Conservation (phyloP, 805 yeast species). For the Candida orba region DNA sequence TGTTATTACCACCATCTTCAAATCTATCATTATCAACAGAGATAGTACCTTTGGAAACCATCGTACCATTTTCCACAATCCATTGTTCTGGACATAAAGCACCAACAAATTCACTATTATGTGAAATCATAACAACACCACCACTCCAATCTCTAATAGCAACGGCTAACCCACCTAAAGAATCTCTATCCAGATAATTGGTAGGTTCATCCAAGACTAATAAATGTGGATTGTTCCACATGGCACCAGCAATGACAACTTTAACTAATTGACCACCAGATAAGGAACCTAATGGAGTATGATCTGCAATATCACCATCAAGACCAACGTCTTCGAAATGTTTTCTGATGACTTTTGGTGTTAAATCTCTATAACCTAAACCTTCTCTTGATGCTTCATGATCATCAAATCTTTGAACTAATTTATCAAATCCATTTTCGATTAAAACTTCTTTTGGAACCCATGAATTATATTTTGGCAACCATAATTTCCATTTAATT, state of each 20-base stretch:
- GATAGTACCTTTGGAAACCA: conserved; percentile 76
- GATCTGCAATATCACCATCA: conserved; percentile 97
- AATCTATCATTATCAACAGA: conserved; percentile 73
- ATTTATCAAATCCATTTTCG: conserved; percentile 80
- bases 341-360: conserved; percentile 87
- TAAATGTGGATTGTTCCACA: conserved; percentile 99
- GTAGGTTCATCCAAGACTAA: conserved; percentile 97
- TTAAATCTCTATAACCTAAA: conserved; percentile 91
- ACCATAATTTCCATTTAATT: conserved; percentile 86
- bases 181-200: conserved; percentile 95
- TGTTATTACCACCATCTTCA: conserved; percentile 56
- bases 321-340: conserved; percentile 97
- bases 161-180: conserved; percentile 93
- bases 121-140: conserved; percentile 98
- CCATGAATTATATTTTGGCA: conserved; percentile 92
- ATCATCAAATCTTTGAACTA: conserved; percentile 95
- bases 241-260: conserved; percentile 98
- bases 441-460: conserved; percentile 76
- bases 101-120: conserved; percentile 93
- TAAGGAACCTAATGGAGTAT: conserved; percentile 91
- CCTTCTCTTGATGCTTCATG: conserved; percentile 99
- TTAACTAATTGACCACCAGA: conserved; percentile 98
- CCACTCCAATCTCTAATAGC: conserved; percentile 98
- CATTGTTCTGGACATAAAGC: conserved; percentile 98
- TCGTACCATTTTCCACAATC: conserved; percentile 89